These are phyloP conservation scores for Rhodotorula sp. DNA, from an alignment of 1,284 basidiomycete genomes.

Conservation along the genomic window DNA sequence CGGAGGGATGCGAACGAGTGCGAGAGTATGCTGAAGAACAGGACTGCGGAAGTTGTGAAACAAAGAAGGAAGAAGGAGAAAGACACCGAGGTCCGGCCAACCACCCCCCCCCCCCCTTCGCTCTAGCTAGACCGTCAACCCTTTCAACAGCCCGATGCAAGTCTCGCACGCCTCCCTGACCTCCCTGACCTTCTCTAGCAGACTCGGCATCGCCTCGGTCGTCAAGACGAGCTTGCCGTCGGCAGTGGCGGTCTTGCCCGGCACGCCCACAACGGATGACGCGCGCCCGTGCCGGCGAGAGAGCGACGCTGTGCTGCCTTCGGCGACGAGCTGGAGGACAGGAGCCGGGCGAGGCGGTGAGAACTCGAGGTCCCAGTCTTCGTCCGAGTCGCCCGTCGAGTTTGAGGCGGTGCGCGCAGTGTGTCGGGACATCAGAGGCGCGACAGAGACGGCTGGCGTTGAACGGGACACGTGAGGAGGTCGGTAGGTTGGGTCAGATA, in stretches of 20 bases:
- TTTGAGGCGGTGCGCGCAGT: neutral
- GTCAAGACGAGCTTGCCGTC: conserved; percentile 35
- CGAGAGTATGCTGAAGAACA: no score
- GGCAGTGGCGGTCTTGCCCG: neutral
- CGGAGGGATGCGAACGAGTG: no score
- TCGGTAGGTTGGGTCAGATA: conserved; percentile 19
- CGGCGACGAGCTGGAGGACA: neutral
- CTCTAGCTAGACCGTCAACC: conserved; percentile 15
- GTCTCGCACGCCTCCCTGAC: conserved; percentile 36
- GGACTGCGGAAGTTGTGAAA: no score
- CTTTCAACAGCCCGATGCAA: conserved; percentile 36
- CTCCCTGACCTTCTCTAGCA: conserved; percentile 39
- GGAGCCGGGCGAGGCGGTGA: conserved; percentile 4
- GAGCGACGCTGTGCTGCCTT: neutral
- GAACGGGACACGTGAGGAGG: neutral
- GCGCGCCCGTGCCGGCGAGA: neutral
- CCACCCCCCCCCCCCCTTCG: no score
- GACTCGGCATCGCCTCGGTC: conserved; percentile 41
- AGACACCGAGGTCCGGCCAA: no score
- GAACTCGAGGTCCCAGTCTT: conserved; percentile 27
- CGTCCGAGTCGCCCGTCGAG: conserved; percentile 13
- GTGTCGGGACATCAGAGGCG: neutral
- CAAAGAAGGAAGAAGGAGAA: no score
- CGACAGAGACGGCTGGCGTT: neutral
- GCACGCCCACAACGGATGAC: neutral